Evolutionary conservation across 352 stramenopile genomes (phyloP).

Genomic region (Albugo laibachii): DNA sequence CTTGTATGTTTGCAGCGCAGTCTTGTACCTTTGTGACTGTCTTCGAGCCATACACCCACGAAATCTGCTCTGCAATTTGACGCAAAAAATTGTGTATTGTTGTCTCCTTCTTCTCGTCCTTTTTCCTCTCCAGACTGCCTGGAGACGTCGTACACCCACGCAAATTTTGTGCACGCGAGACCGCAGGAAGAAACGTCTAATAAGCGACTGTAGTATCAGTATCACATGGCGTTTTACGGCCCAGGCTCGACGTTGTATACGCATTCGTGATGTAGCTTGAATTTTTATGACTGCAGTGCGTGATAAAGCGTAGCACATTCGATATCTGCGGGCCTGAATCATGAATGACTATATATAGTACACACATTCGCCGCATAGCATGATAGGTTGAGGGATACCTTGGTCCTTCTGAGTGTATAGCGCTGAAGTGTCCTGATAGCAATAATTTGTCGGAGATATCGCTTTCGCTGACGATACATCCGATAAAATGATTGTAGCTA

Average conservation of each 20-base stretch:
- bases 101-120: slow-evolving; percentile 42
- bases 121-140: slow-evolving; percentile 43
- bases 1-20: neutral
- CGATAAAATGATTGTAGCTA: slow-evolving; percentile 57
- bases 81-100: slow-evolving; percentile 30
- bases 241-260: slow-evolving; percentile 12
- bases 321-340: slow-evolving; percentile 1
- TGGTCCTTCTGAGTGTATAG: slow-evolving; percentile 25
- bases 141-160: slow-evolving; percentile 27
- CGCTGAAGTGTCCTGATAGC: slow-evolving; percentile 31
- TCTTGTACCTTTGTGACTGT: slow-evolving; percentile 22
- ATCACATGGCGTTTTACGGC: slow-evolving; percentile 11
- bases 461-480: slow-evolving; percentile 39
- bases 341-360: too few species aligned
- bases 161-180: slow-evolving; percentile 22
- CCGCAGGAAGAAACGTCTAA: slow-evolving; percentile 22
- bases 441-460: slow-evolving; percentile 15
- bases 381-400: slow-evolving; percentile 12
- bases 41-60: slow-evolving; percentile 40
- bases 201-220: slow-evolving; percentile 20
- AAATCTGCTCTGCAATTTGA: slow-evolving; percentile 39
- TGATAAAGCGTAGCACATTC: neutral
- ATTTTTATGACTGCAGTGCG: neutral
- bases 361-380: too few species aligned
- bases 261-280: slow-evolving; percentile 14